These are phyloP conservation scores for Clohesyomyces aquaticus DNA, from an alignment of 495 filamentous ascomycete genomes.

Conservation along the genomic window DNA sequence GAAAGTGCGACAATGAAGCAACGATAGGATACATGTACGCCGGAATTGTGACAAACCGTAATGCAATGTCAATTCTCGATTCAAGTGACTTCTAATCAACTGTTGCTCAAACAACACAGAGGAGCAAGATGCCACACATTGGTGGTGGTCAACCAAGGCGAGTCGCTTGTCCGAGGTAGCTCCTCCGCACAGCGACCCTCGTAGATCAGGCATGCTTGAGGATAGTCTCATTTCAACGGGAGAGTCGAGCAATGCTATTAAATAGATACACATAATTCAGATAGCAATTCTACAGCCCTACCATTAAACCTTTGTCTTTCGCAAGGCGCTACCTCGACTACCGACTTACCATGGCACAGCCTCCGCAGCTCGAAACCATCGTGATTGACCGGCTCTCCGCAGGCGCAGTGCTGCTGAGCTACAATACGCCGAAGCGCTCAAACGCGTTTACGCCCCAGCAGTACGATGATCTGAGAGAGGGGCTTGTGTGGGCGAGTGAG, in stretches of 20 bases:
- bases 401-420: conserved; percentile 23
- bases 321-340: too few species aligned
- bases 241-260: background rate
- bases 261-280: background rate
- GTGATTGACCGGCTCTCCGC: conserved; percentile 22
- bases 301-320: background rate
- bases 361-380: conserved; percentile 24
- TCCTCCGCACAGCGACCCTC: conserved; percentile 2
- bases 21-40: too few species aligned
- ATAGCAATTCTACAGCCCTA: background rate
- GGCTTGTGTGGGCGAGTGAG: conserved; percentile 29
- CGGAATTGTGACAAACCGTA: too few species aligned
- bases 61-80: too few species aligned
- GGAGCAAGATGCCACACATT: background rate
- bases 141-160: conserved; percentile 10
- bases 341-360: conserved; percentile 24
- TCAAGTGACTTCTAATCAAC: too few species aligned
- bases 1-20: too few species aligned
- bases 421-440: conserved; percentile 29
- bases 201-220: conserved; percentile 5
- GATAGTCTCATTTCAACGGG: background rate
- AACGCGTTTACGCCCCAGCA: conserved; percentile 33
- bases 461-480: conserved; percentile 29
- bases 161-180: conserved; percentile 11
- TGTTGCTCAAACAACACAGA: too few species aligned